Conservation (phyloP, 2,329 filamentous ascomycete genomes). For the Fusarium tjaetaba region DNA sequence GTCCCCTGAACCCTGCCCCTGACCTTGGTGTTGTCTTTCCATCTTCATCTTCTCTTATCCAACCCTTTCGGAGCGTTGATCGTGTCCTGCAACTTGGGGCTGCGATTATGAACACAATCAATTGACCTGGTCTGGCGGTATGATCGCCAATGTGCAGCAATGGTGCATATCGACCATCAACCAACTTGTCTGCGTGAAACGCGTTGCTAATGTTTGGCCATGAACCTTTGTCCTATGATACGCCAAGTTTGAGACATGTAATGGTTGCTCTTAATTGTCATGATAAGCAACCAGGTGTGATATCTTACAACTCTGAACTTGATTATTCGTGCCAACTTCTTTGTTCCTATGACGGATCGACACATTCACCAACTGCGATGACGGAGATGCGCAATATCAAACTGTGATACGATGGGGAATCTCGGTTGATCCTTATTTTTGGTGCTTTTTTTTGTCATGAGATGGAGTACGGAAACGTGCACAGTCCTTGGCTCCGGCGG, state of each 20-base stretch:
- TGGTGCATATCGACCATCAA: not conserved
- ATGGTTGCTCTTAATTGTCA: not conserved
- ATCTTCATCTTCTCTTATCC: constrained; percentile 20
- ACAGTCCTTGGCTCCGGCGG: constrained; percentile 34
- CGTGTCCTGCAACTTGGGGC: constrained; percentile 1
- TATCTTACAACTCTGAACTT: constrained; percentile 1
- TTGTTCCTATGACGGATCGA: constrained; percentile 11
- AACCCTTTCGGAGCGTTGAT: constrained; percentile 25
- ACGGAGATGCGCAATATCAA: not conserved
- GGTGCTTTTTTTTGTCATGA: not conserved
- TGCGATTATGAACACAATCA: not conserved
- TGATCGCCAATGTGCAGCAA: not conserved
- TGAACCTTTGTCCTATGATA: not conserved
- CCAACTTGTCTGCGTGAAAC: not conserved
- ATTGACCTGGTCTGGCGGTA: not conserved
- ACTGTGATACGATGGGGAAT: constrained; percentile 22
- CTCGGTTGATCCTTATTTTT: constrained; percentile 37
- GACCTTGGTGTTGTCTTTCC: constrained; percentile 5
- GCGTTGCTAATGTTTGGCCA: not conserved
- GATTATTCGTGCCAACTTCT: not conserved
- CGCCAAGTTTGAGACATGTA: not conserved
- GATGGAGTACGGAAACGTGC: constrained; percentile 13
- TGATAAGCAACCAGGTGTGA: constrained; percentile 12
- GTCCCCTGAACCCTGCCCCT: constrained; percentile 39
- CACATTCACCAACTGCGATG: not conserved